Evolutionary conservation across 2,329 filamentous ascomycete species (phyloP), one percentile per base, ranked within the genome.

Genomic region (Colletotrichum sp.): DNA sequence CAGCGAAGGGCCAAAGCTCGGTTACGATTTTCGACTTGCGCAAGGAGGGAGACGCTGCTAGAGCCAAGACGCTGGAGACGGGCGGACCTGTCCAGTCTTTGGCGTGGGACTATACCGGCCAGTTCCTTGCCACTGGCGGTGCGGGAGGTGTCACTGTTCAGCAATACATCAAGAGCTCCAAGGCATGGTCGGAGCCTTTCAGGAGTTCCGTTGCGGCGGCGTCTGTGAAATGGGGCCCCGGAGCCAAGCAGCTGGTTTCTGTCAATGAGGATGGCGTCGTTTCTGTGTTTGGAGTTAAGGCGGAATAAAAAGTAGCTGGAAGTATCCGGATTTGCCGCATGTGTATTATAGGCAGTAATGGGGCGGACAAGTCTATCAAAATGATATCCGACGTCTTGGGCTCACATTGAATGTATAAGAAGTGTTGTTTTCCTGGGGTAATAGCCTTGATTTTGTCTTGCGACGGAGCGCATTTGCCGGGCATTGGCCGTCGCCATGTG

Each of bases 81-180:
- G 96, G 96, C 72, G 93, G 92, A 77, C 89, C 92, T n/a, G 92
- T 98, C 64, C 91, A 94, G 77, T 92, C 91, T 55, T 89, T 98
- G 78, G 89, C 90, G 65, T 99, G 96, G 96, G 97, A 99, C 83
- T 98, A 98, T 87, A 97, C 95, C 8, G 96, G 96, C 59, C 96
- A 98, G 85, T 99, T 95, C 87, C 89, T 99, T 69, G 95, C 96
- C 30, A 94, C 94, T 15, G 95, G 92, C 6, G 96, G 96, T 8
- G 90, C 93, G 6, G 92, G 93, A 60, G 96, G 96, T 32, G 88
- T 98, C 63, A 95, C 94, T 7, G 95, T 99, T 55, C 95, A 97
- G 84, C 94, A 98, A 81, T 99, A 98, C 85, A 90, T 91, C 78
- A 99, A 99, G 90, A 89, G 92, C 69, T 90, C 92, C 77, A 99